Evolutionary conservation across 2,329 filamentous ascomycete species (phyloP).

Genomic region (Aspergillus fischeri): DNA sequence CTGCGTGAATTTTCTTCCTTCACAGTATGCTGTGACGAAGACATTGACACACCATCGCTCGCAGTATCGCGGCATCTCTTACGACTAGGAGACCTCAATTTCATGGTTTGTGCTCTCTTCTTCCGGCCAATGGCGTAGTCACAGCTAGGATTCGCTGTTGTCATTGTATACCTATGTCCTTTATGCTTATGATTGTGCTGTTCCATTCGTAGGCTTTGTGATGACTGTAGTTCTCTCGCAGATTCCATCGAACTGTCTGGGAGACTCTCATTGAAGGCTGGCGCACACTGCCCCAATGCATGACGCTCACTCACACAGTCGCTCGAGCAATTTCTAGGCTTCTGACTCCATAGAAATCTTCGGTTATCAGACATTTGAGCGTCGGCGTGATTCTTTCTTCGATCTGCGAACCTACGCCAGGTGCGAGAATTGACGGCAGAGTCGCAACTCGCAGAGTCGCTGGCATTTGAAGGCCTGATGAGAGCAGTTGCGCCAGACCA

Average conservation of each 20-base stretch:
- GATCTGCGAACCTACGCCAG: slow-evolving; percentile 17
- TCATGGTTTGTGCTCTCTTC: slow-evolving; percentile 9
- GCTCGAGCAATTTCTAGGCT: slow-evolving; percentile 10
- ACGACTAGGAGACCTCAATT: slow-evolving; percentile 5
- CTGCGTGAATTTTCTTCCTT: not conserved
- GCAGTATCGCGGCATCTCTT: not conserved
- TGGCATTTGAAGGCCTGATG: slow-evolving; percentile 7
- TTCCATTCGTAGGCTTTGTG: slow-evolving; percentile 9
- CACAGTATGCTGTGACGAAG: not conserved
- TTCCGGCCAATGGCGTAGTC: slow-evolving; percentile 8
- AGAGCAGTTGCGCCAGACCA: slow-evolving; percentile 9
- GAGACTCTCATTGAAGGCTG: not conserved
- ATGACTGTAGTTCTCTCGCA: slow-evolving; percentile 8
- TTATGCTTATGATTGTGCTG: slow-evolving; percentile 10
- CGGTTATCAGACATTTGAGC: not conserved
- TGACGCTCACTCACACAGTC: slow-evolving; percentile 3
- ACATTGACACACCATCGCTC: not conserved
- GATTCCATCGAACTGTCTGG: slow-evolving; percentile 7
- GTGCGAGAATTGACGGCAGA: slow-evolving; percentile 10
- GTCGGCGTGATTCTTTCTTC: slow-evolving; percentile 7
- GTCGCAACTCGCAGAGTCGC: slow-evolving; percentile 8
- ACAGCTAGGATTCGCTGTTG: slow-evolving; percentile 3
- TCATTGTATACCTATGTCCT: slow-evolving; percentile 4
- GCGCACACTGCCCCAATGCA: not conserved
- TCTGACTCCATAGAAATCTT: slow-evolving; percentile 14